A percentile compares a stretch with the other conserved stretches of the same genome.
Conservation (phyloP, 495 filamentous ascomycete genomes). For the Hypoxylon lenormandii region DNA sequence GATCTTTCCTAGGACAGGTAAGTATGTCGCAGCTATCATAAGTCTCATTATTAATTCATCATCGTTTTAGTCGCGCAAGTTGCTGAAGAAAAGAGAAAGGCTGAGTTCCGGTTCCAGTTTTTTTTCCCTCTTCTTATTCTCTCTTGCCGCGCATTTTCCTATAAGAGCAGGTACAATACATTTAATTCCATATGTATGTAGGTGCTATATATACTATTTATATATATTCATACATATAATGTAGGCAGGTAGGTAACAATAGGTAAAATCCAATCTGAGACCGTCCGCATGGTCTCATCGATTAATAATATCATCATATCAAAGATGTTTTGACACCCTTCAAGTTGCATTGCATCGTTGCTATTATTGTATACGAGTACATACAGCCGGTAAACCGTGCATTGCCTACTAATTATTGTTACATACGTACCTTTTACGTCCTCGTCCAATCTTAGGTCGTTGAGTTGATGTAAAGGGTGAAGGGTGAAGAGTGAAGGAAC, state of each 20-base stretch:
- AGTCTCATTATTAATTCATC: too few relatives aligned
- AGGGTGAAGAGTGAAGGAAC: constrained; percentile 21
- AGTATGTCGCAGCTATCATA: too few relatives aligned
- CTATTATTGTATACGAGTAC: constrained; percentile 39
- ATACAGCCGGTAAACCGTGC: constrained; percentile 6
- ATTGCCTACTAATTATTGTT: constrained; percentile 5
- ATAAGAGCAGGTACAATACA: not conserved
- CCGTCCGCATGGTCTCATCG: constrained; percentile 34
- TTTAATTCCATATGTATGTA: not conserved
- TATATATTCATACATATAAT: too few relatives aligned
- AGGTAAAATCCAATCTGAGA: constrained; percentile 16
- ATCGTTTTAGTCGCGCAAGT: too few relatives aligned
- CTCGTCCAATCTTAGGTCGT: constrained; percentile 5
- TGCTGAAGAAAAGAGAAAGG: too few relatives aligned
- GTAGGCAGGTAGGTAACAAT: not conserved
- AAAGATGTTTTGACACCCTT: constrained; percentile 41
- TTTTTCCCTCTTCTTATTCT: too few relatives aligned
- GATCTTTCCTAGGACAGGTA: too few relatives aligned
- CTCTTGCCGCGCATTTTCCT: not conserved
- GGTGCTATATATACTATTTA: too few relatives aligned
- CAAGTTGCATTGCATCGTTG: constrained; percentile 45
- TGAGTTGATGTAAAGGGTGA: too few relatives aligned
- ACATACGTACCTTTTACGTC: constrained; percentile 15
- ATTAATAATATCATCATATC: constrained; percentile 41
- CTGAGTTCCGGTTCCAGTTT: too few relatives aligned